Conservation (phyloP, 306 rosid species). For the Malus sylvestris region DNA sequence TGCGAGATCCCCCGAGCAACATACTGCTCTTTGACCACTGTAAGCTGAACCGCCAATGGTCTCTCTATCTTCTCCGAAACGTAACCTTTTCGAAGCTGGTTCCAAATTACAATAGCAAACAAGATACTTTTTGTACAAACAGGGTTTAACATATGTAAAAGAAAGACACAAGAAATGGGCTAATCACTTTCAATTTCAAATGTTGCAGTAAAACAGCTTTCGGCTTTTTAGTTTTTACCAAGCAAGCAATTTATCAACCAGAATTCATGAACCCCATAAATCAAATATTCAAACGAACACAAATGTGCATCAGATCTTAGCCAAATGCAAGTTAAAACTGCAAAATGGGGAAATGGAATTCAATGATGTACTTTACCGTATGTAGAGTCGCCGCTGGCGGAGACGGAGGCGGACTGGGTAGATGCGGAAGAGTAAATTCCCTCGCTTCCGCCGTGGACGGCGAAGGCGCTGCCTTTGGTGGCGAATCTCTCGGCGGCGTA, state of each 20-base stretch:
- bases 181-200: not conserved
- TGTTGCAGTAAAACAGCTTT: not conserved
- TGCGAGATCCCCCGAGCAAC: conserved; percentile 90
- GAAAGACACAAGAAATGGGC: not conserved
- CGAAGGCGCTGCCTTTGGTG: conserved; percentile 80
- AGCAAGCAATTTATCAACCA: not conserved
- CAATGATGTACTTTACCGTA: conserved; percentile 47
- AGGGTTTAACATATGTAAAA: not conserved
- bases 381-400: conserved; percentile 49
- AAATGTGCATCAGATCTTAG: not conserved
- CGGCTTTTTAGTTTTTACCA: not conserved
- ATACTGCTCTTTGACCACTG: conserved; percentile 97
- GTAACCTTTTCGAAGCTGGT: conserved; percentile 79
- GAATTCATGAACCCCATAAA: not conserved
- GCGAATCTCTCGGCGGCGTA: conserved; percentile 54
- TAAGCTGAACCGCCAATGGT: conserved; percentile 92
- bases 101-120: conserved; percentile 18
- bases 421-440: conserved; percentile 75
- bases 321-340: not conserved
- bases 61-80: conserved; percentile 82
- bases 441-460: conserved; percentile 92
- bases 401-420: conserved; percentile 19
- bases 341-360: not conserved
- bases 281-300: not conserved
- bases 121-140: conserved; percentile 10